Conservation (phyloP, 2,329 filamentous ascomycete species). For the Colletotrichum sp. region DNA sequence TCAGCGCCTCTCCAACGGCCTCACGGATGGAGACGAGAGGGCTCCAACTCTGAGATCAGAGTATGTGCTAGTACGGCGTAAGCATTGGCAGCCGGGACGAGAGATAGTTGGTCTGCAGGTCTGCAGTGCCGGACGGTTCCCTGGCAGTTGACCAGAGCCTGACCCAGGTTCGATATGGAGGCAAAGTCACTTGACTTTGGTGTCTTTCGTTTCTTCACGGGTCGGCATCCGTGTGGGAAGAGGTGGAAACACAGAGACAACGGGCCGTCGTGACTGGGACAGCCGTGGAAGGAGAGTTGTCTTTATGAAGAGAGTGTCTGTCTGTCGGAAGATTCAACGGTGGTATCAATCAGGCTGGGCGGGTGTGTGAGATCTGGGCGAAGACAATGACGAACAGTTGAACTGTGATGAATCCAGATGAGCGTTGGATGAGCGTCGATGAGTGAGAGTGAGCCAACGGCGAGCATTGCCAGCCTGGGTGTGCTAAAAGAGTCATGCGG, state of each 20-base stretch:
- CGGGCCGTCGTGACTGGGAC: constrained; percentile 4
- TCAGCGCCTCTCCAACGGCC: constrained; percentile 9
- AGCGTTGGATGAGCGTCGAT: not conserved
- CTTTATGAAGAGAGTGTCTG: not conserved
- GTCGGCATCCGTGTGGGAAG: not conserved
- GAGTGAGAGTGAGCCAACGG: not conserved
- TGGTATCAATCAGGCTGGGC: not conserved
- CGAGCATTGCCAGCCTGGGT: not conserved
- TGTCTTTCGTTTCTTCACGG: not conserved
- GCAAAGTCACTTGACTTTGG: constrained; percentile 9
- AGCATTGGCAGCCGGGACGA: not conserved
- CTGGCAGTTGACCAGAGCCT: not conserved
- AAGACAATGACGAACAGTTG: not conserved
- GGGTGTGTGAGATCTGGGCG: not conserved
- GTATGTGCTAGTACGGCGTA: not conserved
- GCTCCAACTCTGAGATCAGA: not conserved
- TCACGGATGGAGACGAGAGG: not conserved
- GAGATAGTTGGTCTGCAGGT: not conserved
- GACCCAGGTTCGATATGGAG: not conserved
- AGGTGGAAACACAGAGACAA: not conserved
- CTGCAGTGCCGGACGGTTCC: not conserved
- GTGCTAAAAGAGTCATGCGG: not conserved
- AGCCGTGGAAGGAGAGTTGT: not conserved
- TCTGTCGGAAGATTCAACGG: not conserved
- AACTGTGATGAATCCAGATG: not conserved